These are phyloP conservation scores for Amaranthus cruentus DNA, from an alignment of 148 eudicot genomes.

Conservation along the genomic window DNA sequence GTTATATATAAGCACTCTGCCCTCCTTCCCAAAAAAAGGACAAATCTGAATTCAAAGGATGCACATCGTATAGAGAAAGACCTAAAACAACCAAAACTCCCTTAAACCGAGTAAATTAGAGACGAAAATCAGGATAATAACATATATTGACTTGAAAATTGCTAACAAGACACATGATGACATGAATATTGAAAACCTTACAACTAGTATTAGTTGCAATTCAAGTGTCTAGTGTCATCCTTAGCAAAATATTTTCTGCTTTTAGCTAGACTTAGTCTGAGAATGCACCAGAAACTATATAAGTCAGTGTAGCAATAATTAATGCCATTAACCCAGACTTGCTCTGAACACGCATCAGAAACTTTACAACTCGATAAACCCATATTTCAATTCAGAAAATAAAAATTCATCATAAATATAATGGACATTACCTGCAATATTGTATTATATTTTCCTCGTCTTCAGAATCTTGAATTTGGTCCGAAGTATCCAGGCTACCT, in stretches of 20 bases:
- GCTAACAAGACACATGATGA: too few species aligned
- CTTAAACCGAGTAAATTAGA: background rate
- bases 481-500: constrained; percentile 23
- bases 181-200: too few species aligned
- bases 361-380: background rate
- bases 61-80: background rate
- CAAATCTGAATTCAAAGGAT: background rate
- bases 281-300: too few species aligned
- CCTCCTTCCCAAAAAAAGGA: background rate
- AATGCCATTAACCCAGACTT: too few species aligned
- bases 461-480: constrained; percentile 20
- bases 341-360: too few species aligned
- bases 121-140: background rate
- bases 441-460: constrained; percentile 34
- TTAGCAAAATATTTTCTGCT: too few species aligned
- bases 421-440: constrained; percentile 56
- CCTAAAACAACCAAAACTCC: background rate
- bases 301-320: too few species aligned
- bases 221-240: too few species aligned
- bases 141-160: too few species aligned
- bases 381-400: background rate
- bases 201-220: too few species aligned
- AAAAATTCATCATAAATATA: background rate
- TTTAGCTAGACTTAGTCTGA: too few species aligned
- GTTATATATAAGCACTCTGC: background rate